These are phyloP conservation scores for Wickerhamomyces pijperi DNA, from an alignment of 805 yeast genomes.

Conservation along the genomic window DNA sequence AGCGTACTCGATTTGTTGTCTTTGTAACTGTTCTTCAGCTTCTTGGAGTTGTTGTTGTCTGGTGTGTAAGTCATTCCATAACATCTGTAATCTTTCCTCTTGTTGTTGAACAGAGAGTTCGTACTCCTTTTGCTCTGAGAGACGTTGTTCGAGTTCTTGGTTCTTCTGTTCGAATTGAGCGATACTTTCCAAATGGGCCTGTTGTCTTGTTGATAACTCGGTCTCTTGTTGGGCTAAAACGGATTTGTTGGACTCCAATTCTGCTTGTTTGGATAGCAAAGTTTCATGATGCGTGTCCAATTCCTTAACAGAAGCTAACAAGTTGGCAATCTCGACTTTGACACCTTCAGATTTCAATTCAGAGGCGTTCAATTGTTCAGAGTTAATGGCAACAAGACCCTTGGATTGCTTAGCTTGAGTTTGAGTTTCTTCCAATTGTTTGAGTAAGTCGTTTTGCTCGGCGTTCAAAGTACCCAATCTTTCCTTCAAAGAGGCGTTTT, in stretches of 20 bases:
- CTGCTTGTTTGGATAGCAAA: conserved; percentile 24
- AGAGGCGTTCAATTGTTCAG: conserved; percentile 60
- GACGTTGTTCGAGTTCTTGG: conserved; percentile 22
- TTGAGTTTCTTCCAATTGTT: conserved; percentile 40
- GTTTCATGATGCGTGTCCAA: conserved; percentile 27
- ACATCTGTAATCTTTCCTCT: conserved; percentile 22
- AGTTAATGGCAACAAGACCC: conserved; percentile 52
- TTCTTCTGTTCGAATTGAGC: conserved; percentile 11
- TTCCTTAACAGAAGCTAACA: conserved; percentile 21
- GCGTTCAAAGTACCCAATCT: conserved; percentile 56
- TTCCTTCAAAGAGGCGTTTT: conserved; percentile 56
- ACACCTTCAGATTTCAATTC: conserved; percentile 36
- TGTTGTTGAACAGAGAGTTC: conserved; percentile 26
- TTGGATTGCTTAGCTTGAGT: conserved; percentile 49
- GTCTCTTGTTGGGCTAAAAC: conserved; percentile 26
- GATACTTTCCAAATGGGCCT: conserved; percentile 10
- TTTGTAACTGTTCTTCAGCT: conserved; percentile 28
- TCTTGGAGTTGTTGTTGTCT: conserved; percentile 26
- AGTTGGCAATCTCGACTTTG: conserved; percentile 28
- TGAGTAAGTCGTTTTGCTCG: conserved; percentile 48
- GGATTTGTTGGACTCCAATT: conserved; percentile 18
- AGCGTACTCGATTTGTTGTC: conserved; percentile 26
- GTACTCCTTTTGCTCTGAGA: conserved; percentile 23
- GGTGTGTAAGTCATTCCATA: conserved; percentile 23
- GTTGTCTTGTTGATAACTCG: conserved; percentile 22